Evolutionary conservation across 2,329 filamentous ascomycete genomes (phyloP).

Genomic region (Taxawa tesnikishii): DNA sequence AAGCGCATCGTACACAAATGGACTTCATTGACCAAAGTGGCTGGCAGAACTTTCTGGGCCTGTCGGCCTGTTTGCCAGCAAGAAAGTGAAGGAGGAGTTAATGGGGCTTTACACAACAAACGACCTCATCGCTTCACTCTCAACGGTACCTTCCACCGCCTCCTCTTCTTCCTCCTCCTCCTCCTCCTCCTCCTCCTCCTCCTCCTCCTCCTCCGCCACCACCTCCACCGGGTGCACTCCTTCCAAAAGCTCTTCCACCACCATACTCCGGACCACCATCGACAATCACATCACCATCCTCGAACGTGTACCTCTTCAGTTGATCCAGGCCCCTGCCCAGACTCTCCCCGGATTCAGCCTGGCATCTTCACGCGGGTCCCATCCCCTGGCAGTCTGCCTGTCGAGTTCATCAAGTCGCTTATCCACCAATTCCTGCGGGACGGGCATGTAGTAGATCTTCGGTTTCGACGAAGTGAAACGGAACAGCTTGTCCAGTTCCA

Average conservation of each 20-base stretch:
- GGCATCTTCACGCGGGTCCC: conserved; percentile 16
- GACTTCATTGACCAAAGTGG: too few species aligned
- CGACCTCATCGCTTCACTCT: too few species aligned
- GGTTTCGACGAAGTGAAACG: conserved; percentile 48
- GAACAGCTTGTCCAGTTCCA: conserved; percentile 49
- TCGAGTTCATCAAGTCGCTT: conserved; percentile 51
- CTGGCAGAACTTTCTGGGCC: too few species aligned
- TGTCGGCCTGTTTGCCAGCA: too few species aligned
- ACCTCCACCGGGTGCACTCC: conserved; percentile 9
- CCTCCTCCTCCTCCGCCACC: conserved; percentile 8
- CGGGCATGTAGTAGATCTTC: conserved; percentile 54
- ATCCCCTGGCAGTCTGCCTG: conserved; percentile 28
- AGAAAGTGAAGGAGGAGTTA: too few species aligned
- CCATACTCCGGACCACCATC: conserved; percentile 26
- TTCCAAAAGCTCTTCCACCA: conserved; percentile 8
- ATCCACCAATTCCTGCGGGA: conserved; percentile 50
- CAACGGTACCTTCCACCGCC: conserved; percentile 11
- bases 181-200: conserved; percentile 9
- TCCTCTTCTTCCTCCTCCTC: conserved; percentile 10
- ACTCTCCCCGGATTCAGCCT: conserved; percentile 16
- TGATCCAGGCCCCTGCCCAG: conserved; percentile 18
- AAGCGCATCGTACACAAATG: too few species aligned
- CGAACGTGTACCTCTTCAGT: conserved; percentile 29
- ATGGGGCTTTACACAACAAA: too few species aligned
- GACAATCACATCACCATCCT: conserved; percentile 29